A percentile compares a stretch with the other conserved stretches of the same genome.
These are phyloP conservation scores for Boletus rubescentipes DNA, from an alignment of 768 basidiomycete species.

Conservation along the genomic window DNA sequence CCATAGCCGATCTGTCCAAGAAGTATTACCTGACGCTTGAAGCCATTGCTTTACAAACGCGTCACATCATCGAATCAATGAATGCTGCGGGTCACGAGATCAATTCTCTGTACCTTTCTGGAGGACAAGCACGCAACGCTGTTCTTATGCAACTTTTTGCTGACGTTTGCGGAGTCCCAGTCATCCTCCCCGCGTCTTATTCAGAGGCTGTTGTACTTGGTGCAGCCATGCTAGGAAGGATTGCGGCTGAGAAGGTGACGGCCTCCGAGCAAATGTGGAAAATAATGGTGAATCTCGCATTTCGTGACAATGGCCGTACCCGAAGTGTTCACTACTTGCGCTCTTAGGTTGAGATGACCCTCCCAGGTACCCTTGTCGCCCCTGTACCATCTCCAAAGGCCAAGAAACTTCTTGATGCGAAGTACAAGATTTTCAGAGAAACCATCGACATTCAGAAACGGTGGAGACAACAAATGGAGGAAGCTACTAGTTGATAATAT, in stretches of 20 bases:
- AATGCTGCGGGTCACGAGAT: conserved; percentile 85
- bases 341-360: conserved; percentile 86
- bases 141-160: conserved; percentile 88
- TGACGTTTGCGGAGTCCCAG: conserved; percentile 75
- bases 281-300: conserved; percentile 66
- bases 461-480: conserved; percentile 81
- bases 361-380: conserved; percentile 66
- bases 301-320: neutral
- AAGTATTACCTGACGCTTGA: conserved; percentile 92
- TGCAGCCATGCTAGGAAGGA: conserved; percentile 89
- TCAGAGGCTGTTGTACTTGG: conserved; percentile 88
- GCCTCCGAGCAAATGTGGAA: conserved; percentile 78
- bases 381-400: conserved; percentile 64
- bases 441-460: conserved; percentile 83
- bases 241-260: conserved; percentile 63
- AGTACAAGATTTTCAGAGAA: conserved; percentile 93
- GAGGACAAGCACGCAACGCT: conserved; percentile 90
- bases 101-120: conserved; percentile 85
- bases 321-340: neutral
- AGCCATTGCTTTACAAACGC: conserved; percentile 90
- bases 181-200: conserved; percentile 76
- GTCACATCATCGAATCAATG: conserved; percentile 90
- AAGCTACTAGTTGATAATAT: conserved; percentile 35
- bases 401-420: conserved; percentile 78
- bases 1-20: conserved; percentile 77